Percentiles rank a stretch among this genome's conserved stretches.
These are phyloP conservation scores for Blastocystis sp. DNA, from an alignment of 352 stramenopile species.

Conservation along the genomic window DNA sequence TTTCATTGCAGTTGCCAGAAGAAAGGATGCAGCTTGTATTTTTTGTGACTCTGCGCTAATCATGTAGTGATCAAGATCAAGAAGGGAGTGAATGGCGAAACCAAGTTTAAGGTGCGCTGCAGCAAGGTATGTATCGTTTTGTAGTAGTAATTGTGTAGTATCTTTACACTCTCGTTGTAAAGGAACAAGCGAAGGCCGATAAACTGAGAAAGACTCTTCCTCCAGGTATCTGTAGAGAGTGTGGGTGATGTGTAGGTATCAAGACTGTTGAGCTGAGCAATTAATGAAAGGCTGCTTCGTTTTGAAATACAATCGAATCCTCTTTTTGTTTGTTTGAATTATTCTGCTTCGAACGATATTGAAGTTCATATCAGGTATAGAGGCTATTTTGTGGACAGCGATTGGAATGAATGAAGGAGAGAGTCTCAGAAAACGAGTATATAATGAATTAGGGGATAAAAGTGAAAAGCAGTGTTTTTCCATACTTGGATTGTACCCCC, in stretches of 20 bases:
- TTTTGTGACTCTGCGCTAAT: background rate
- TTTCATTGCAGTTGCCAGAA: constrained; percentile 32
- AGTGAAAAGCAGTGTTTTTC: background rate
- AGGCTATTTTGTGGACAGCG: background rate
- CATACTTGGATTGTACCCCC: background rate
- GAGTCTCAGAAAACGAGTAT: background rate
- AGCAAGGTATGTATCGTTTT: background rate
- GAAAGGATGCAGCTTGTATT: constrained; percentile 53
- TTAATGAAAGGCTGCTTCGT: background rate
- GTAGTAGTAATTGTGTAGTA: background rate
- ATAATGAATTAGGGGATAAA: background rate
- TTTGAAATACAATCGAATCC: constrained; percentile 56
- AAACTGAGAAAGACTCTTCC: constrained; percentile 50
- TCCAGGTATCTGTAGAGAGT: constrained; percentile 23
- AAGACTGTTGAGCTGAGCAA: background rate
- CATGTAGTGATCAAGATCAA: constrained; percentile 62
- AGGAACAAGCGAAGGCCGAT: constrained; percentile 57
- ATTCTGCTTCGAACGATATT: background rate
- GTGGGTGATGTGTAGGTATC: background rate
- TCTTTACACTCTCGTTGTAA: constrained; percentile 62
- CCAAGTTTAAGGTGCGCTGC: constrained; percentile 63
- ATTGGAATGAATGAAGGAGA: background rate
- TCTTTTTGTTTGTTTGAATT: constrained; percentile 48
- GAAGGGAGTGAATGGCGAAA: constrained; percentile 35
- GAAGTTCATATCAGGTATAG: background rate